Evolutionary conservation across 129 eudicot genomes (phyloP).

Genomic region (Escallonia rubra): DNA sequence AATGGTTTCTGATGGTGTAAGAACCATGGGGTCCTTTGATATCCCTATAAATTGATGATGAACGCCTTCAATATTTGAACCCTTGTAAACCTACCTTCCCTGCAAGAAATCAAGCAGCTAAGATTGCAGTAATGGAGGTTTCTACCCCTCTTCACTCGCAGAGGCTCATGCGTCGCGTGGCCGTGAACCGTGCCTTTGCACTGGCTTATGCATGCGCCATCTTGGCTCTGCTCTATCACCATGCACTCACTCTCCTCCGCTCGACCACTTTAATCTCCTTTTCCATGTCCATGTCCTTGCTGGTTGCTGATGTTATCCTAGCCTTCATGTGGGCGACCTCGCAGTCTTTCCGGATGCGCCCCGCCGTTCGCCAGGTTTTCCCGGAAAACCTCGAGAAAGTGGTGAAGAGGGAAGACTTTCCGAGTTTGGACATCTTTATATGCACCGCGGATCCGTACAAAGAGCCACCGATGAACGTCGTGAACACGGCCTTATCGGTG

Average conservation of each 20-base stretch:
- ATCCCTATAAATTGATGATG: too few species aligned
- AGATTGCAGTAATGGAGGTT: not conserved
- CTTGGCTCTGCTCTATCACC: constrained; percentile 49
- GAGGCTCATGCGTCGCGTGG: constrained; percentile 27
- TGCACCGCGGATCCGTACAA: constrained; percentile 87
- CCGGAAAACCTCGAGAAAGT: constrained; percentile 45
- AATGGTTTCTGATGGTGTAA: too few species aligned
- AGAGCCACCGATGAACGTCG: constrained; percentile 71
- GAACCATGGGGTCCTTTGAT: too few species aligned
- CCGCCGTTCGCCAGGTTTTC: constrained; percentile 41
- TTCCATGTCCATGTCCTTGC: constrained; percentile 22
- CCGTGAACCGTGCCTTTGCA: constrained; percentile 53
- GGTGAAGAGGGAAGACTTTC: constrained; percentile 28
- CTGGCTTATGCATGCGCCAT: constrained; percentile 42
- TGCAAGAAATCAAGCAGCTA: too few species aligned
- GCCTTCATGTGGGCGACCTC: constrained; percentile 61
- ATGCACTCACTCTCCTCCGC: constrained; percentile 24
- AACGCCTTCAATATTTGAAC: too few species aligned
- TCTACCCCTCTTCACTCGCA: constrained; percentile 26
- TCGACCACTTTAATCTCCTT: constrained; percentile 33
- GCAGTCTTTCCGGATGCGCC: constrained; percentile 51
- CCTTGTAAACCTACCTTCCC: too few species aligned
- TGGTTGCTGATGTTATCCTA: constrained; percentile 48
- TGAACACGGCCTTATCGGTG: constrained; percentile 85
- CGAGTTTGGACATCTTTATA: constrained; percentile 59